Evolutionary conservation across 768 basidiomycete species (phyloP).

Genomic region (Mycena haematopus): DNA sequence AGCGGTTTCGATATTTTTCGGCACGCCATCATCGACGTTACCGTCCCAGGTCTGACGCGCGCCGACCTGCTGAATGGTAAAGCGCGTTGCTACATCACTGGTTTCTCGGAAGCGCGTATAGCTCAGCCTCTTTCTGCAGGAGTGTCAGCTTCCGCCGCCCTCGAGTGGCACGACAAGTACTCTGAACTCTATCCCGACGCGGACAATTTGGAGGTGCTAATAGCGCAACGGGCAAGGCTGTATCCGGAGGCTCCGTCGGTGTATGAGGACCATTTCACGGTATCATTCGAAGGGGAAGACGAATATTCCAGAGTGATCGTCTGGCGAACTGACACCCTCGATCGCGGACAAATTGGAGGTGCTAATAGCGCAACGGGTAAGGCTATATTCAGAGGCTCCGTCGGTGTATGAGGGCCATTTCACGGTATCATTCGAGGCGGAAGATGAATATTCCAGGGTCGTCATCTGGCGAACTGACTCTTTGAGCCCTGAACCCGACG

Average conservation of each 20-base stretch:
- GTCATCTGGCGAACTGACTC: neutral
- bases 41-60: neutral
- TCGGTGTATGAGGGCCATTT: neutral
- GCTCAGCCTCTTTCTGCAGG: neutral
- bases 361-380: conserved; percentile 9
- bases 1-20: neutral
- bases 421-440: neutral
- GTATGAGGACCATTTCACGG: neutral
- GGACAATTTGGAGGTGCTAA: neutral
- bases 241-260: neutral
- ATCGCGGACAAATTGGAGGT: neutral
- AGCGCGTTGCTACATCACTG: conserved; percentile 17
- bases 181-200: neutral
- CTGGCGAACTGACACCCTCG: neutral
- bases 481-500: neutral
- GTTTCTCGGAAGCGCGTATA: conserved; percentile 7
- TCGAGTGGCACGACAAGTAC: conserved; percentile 19
- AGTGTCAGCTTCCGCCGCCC: neutral
- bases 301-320: conserved; percentile 1
- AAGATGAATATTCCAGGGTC: conserved; percentile 1
- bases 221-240: conserved; percentile 8
- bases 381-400: neutral
- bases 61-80: neutral
- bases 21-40: conserved; percentile 10
- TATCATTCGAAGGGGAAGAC: conserved; percentile 2